Conservation (phyloP, 495 filamentous ascomycete genomes). For the Trichoderma orchidacearum region DNA sequence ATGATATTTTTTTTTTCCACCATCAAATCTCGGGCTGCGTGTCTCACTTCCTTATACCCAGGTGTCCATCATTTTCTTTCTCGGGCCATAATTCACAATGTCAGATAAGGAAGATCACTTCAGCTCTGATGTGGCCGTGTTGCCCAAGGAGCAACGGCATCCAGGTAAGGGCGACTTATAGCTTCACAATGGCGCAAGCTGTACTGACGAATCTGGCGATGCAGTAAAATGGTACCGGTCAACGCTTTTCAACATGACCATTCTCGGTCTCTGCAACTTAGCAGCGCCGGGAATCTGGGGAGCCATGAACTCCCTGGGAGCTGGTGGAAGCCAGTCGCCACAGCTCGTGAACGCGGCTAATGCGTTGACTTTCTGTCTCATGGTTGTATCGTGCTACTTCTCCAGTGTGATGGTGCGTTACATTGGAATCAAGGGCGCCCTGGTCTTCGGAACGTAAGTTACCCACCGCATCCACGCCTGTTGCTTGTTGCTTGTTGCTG, state of each 20-base stretch:
- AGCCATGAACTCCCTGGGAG: slow-evolving; percentile 57
- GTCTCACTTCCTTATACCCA: background rate
- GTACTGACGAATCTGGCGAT: background rate
- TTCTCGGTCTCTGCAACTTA: slow-evolving; percentile 51
- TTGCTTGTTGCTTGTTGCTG: background rate
- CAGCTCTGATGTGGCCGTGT: background rate
- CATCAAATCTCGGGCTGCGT: too few relatives aligned
- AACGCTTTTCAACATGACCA: slow-evolving; percentile 48
- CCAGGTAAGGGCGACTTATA: too few relatives aligned
- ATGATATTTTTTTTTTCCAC: too few relatives aligned
- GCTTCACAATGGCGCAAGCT: background rate
- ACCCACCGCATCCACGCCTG: too few relatives aligned
- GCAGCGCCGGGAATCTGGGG: slow-evolving; percentile 53
- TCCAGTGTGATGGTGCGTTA: slow-evolving; percentile 38
- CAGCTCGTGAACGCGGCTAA: slow-evolving; percentile 59
- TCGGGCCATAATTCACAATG: background rate
- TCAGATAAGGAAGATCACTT: background rate
- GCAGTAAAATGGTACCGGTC: slow-evolving; percentile 54
- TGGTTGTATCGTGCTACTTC: slow-evolving; percentile 48
- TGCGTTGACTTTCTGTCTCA: slow-evolving; percentile 50
- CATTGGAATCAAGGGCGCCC: slow-evolving; percentile 49
- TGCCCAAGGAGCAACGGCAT: slow-evolving; percentile 11
- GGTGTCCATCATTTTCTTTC: background rate
- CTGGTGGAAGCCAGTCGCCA: slow-evolving; percentile 47
- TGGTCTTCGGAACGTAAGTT: slow-evolving; percentile 43